Evolutionary conservation across 2,329 filamentous ascomycete species (phyloP).

Genomic region (Periglandula ipomoeae): DNA sequence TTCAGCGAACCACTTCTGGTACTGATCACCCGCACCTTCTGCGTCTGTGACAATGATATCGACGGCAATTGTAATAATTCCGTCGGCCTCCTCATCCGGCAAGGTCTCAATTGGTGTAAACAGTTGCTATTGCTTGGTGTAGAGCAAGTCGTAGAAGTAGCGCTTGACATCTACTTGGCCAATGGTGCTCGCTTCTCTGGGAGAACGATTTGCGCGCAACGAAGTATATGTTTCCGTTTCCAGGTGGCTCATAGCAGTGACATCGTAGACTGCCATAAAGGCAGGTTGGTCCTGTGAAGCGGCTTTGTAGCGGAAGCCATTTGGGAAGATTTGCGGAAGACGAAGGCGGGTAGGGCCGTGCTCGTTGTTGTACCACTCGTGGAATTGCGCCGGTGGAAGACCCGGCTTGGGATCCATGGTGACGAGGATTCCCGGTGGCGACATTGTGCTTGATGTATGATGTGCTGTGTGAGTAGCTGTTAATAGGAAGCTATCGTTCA

Average conservation of each 20-base stretch:
- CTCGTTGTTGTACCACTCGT: slow-evolving; percentile 93
- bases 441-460: slow-evolving; percentile 16
- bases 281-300: slow-evolving; percentile 53
- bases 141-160: slow-evolving; percentile 59
- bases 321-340: slow-evolving; percentile 61
- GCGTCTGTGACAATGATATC: slow-evolving; percentile 44
- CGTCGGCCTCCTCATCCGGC: slow-evolving; percentile 47
- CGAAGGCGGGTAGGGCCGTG: slow-evolving; percentile 76
- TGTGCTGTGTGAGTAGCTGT: neutral
- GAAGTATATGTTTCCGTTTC: slow-evolving; percentile 60
- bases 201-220: slow-evolving; percentile 49
- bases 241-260: slow-evolving; percentile 63
- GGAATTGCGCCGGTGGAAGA: slow-evolving; percentile 61
- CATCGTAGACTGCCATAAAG: slow-evolving; percentile 76
- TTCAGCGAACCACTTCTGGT: slow-evolving; percentile 62
- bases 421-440: slow-evolving; percentile 61
- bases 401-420: slow-evolving; percentile 71
- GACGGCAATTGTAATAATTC: slow-evolving; percentile 53
- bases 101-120: slow-evolving; percentile 54
- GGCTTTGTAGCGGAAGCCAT: slow-evolving; percentile 71
- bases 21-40: slow-evolving; percentile 41
- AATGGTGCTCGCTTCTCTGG: slow-evolving; percentile 45
- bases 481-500: neutral
- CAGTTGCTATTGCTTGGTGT: slow-evolving; percentile 42
- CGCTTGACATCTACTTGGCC: slow-evolving; percentile 56